Evolutionary conservation across 257 asterid species (phyloP).

Genomic region (Solanum arcanum): DNA sequence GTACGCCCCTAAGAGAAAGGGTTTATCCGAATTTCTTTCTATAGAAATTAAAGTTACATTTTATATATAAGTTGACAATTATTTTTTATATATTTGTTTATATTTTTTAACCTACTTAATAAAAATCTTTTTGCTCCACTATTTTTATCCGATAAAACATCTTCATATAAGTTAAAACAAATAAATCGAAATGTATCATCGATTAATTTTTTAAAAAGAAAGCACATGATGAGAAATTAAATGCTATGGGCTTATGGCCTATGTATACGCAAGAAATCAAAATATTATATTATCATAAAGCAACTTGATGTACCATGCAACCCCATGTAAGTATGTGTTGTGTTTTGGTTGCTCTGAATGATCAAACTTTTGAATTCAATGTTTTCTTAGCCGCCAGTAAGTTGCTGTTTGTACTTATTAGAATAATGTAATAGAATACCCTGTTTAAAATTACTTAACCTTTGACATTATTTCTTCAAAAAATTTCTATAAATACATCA

Average conservation of each 20-base stretch:
- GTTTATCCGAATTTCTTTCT: too few relatives aligned
- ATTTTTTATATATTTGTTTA: too few relatives aligned
- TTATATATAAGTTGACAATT: not conserved
- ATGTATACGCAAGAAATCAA: not conserved
- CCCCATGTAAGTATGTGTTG: too few relatives aligned
- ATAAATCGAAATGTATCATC: fast-evolving
- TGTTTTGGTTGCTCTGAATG: not conserved
- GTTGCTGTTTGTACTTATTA: not conserved
- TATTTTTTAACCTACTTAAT: too few relatives aligned
- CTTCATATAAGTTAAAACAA: not conserved
- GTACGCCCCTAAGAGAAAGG: too few relatives aligned
- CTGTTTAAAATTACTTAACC: not conserved
- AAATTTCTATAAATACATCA: not conserved
- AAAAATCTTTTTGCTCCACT: too few relatives aligned
- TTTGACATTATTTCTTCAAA: not conserved
- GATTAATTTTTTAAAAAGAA: not conserved
- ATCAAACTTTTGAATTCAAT: not conserved
- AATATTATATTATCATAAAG: not conserved
- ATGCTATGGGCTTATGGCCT: not conserved
- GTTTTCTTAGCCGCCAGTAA: not conserved
- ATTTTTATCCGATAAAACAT: fast-evolving
- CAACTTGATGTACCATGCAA: not conserved
- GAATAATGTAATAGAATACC: too few relatives aligned
- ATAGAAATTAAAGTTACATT: not conserved
- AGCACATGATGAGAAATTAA: not conserved